Evolutionary conservation across 164 flowering plant genomes (phyloP), one percentile per base, ranked within the genome.

Genomic region (Pachysandra terminalis): DNA sequence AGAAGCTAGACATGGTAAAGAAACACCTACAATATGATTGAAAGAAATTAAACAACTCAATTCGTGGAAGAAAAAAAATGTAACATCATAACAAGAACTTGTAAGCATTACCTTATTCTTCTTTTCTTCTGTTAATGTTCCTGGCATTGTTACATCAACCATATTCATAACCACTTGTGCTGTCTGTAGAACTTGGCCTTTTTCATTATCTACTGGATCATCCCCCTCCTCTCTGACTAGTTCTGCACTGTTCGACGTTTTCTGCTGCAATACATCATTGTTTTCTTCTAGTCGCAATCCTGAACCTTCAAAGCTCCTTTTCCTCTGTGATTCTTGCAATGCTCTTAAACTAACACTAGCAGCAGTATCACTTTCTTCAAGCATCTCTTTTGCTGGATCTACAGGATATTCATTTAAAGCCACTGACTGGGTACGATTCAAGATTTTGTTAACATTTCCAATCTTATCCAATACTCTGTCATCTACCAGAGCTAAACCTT

Each of bases 131-230:
- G 81, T 74, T 56, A 95, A 80, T 68, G 87, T 79, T 69, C 82
- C 93, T 72, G 99, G 99, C 83, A 83, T 82, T 24, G 94, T 84
- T 53, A 75, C 78, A 86, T 95, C 97, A 72, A 95, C 94, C 97
- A 95, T 85, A 60, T 89, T 90, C 86, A 95, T 84, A 52, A 90
- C 91, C 71, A 88, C 76, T 77, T 89, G 66, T 60, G 97, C 85
- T 61, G 93, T 78, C 79, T 85, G 96, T 64, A 90, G 73, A 51
- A 82, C 88, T 70, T 87, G 85, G 56, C 96, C 85, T 68, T 66
- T 78, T 75, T 90, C 96, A 73, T 26, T 40, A 68, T 83, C 86
- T 37, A 26, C 73, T 19, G 83, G 48, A 74, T 59, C 24, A 1
- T 63, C 79, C 54, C 52, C 80, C 25, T 68, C 81, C 59, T 74